These are phyloP conservation scores for Trichoderma koningii DNA, from an alignment of 2,329 filamentous ascomycete species.

Conservation along the genomic window DNA sequence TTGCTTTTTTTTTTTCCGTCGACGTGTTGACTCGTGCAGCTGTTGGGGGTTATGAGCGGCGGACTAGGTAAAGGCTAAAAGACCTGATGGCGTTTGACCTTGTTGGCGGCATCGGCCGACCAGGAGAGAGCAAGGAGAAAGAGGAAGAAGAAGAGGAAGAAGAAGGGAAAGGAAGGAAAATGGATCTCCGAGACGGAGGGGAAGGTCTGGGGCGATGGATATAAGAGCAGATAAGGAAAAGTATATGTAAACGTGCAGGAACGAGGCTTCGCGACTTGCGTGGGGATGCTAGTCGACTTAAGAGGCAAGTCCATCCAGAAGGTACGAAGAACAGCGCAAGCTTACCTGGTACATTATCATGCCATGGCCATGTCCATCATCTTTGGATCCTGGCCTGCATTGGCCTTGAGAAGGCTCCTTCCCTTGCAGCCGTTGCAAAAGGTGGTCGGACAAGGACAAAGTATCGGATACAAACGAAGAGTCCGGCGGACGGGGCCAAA, in stretches of 20 bases:
- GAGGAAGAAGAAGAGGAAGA: neutral
- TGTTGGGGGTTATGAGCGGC: slow-evolving; percentile 15
- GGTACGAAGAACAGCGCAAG: too few species aligned
- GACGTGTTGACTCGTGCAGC: neutral
- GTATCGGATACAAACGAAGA: too few species aligned
- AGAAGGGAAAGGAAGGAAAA: neutral
- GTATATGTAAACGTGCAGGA: slow-evolving; percentile 14
- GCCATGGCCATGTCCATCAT: slow-evolving; percentile 23
- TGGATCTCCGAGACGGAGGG: neutral
- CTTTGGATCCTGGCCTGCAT: slow-evolving; percentile 23
- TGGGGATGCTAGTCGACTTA: slow-evolving; percentile 22
- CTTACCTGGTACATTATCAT: neutral
- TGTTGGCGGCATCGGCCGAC: slow-evolving; percentile 7
- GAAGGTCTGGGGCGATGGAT: neutral
- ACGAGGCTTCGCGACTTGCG: slow-evolving; percentile 22
- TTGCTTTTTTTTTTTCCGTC: neutral
- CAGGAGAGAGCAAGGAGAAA: neutral
- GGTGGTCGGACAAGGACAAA: too few species aligned
- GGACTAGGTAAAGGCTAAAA: slow-evolving; percentile 12
- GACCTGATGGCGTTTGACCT: slow-evolving; percentile 3
- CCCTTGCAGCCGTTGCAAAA: slow-evolving; percentile 1
- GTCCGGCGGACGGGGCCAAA: slow-evolving; percentile 9
- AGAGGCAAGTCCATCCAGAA: slow-evolving; percentile 24
- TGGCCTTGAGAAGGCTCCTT: slow-evolving; percentile 16
- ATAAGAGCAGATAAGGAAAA: neutral